Conservation (phyloP, 2,329 filamentous ascomycete genomes). For the Claviceps spartinae region DNA sequence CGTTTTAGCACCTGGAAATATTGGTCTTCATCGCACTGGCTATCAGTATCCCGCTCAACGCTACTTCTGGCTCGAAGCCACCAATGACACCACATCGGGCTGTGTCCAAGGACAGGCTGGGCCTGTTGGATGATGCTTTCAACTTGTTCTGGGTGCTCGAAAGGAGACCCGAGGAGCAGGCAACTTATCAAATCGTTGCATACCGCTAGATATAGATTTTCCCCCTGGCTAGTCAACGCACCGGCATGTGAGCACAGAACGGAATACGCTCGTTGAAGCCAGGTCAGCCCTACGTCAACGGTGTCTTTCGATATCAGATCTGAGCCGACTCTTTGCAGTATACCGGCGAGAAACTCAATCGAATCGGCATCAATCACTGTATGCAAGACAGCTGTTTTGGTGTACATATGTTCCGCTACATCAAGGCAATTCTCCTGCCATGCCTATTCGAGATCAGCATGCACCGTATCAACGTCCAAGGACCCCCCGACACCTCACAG, state of each 20-base stretch:
- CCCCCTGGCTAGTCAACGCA: slow-evolving; percentile 41
- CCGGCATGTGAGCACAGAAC: slow-evolving; percentile 41
- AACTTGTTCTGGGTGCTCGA: slow-evolving; percentile 36
- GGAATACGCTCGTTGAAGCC: slow-evolving; percentile 57
- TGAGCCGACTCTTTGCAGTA: slow-evolving; percentile 60
- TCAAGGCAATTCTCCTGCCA: slow-evolving; percentile 63
- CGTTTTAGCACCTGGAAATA: slow-evolving; percentile 42
- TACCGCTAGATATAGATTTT: slow-evolving; percentile 52
- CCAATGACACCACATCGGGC: slow-evolving; percentile 52
- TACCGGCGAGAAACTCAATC: slow-evolving; percentile 50
- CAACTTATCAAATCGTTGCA: slow-evolving; percentile 49
- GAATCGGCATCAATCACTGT: slow-evolving; percentile 30
- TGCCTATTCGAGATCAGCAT: slow-evolving; percentile 34
- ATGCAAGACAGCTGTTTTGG: slow-evolving; percentile 35
- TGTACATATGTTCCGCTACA: slow-evolving; percentile 66
- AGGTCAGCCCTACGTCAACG: slow-evolving; percentile 45
- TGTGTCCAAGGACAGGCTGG: slow-evolving; percentile 48
- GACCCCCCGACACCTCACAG: too few relatives aligned
- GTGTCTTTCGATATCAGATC: slow-evolving; percentile 39
- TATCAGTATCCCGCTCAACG: slow-evolving; percentile 28
- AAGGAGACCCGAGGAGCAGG: slow-evolving; percentile 32
- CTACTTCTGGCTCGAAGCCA: slow-evolving; percentile 50
- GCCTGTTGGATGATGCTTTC: slow-evolving; percentile 45
- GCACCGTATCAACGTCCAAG: too few relatives aligned
- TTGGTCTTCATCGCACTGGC: slow-evolving; percentile 19